These are phyloP conservation scores for Conoideocrella luteorostrata DNA, from an alignment of 2,329 filamentous ascomycete genomes.

Conservation along the genomic window DNA sequence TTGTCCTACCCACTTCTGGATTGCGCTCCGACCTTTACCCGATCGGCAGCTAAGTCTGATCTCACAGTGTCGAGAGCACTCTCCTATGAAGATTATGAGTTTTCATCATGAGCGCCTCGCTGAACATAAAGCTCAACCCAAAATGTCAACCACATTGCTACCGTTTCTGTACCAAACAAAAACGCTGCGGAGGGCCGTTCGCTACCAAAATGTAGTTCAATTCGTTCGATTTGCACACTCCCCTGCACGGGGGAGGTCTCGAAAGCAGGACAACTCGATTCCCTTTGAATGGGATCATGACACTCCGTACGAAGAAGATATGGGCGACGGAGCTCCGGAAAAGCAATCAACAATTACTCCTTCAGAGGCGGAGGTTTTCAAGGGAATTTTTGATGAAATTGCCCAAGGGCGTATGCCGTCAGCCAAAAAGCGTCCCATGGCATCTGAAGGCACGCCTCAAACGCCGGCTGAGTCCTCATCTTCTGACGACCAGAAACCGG, in stretches of 20 bases:
- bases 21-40: constrained; percentile 1
- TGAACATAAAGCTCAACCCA: constrained; percentile 2
- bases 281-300: constrained; percentile 44
- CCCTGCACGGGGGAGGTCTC: constrained; percentile 8
- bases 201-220: constrained; percentile 17
- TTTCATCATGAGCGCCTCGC: background rate
- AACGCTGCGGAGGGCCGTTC: constrained; percentile 38
- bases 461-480: background rate
- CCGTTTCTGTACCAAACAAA: constrained; percentile 69
- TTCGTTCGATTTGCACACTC: constrained; percentile 16
- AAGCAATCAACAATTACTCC: constrained; percentile 49
- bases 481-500: background rate
- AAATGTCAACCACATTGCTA: constrained; percentile 45
- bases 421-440: constrained; percentile 16
- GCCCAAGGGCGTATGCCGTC: constrained; percentile 27
- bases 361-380: constrained; percentile 51
- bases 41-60: background rate
- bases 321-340: constrained; percentile 15
- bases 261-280: constrained; percentile 32
- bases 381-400: constrained; percentile 46
- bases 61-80: too few species aligned
- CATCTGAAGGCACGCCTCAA: constrained; percentile 3
- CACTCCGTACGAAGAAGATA: constrained; percentile 13
- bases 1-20: too few species aligned
- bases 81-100: too few species aligned